Percentiles rank a stretch among this genome's conserved stretches.
Evolutionary conservation across 352 stramenopile species (phyloP).

Genomic region (Hyaloperonospora arabidopsidis): DNA sequence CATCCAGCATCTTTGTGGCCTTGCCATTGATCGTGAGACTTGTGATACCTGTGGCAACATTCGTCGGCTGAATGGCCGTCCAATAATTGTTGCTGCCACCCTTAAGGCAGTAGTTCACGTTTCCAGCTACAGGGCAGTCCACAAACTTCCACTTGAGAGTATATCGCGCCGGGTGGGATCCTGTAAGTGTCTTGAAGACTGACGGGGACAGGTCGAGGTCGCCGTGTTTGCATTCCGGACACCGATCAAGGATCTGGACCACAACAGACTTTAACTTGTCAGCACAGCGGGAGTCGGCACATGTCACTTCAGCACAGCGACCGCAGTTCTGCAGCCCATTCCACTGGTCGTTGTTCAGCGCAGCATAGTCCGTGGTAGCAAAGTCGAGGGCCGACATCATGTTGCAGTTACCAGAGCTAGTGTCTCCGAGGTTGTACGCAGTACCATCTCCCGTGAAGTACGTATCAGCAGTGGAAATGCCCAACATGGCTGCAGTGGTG

Average conservation of each 20-base stretch:
- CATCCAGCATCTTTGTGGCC: constrained; percentile 47
- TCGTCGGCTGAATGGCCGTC: constrained; percentile 55
- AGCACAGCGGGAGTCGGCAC: constrained; percentile 40
- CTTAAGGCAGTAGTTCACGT: constrained; percentile 64
- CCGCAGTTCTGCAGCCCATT: constrained; percentile 39
- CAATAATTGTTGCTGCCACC: constrained; percentile 52
- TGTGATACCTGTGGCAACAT: constrained; percentile 42
- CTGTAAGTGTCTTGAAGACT: constrained; percentile 58
- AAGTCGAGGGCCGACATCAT: constrained; percentile 29
- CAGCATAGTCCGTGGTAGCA: constrained; percentile 33
- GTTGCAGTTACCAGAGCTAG: constrained; percentile 38
- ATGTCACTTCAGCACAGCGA: constrained; percentile 40
- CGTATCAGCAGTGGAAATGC: too few relatives aligned
- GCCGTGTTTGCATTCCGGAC: constrained; percentile 42
- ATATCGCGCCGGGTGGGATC: constrained; percentile 32
- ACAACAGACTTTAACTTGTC: constrained; percentile 32
- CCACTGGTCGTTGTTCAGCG: constrained; percentile 37
- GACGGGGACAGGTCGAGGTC: constrained; percentile 53
- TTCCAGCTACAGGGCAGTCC: constrained; percentile 41
- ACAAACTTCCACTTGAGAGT: constrained; percentile 61
- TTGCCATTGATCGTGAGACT: constrained; percentile 51
- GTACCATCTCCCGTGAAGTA: constrained; percentile 4
- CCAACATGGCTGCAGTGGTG: too few relatives aligned
- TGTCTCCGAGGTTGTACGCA: constrained; percentile 27
- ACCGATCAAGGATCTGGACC: constrained; percentile 66